phyloP scores from a whole-genome alignment of 1,139 yeast genomes.

The Eremothecium sinecaudum region DNA sequence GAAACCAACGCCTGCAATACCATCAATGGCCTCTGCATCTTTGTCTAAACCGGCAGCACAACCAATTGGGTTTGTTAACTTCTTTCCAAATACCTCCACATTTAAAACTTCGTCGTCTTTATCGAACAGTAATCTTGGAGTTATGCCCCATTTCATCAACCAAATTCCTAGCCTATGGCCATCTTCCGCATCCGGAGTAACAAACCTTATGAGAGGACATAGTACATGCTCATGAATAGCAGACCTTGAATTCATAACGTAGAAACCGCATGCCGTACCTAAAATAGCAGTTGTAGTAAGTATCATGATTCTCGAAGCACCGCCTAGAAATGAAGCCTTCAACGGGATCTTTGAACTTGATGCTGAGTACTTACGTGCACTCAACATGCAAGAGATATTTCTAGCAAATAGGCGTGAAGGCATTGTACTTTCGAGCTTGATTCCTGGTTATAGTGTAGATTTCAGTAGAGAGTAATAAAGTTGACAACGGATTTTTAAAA shows the following conservation, averaged over 20 bases:
- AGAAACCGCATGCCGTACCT: slow-evolving; percentile 36
- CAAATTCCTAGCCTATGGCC: slow-evolving; percentile 74
- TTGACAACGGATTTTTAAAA: too few species aligned
- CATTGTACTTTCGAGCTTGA: too few species aligned
- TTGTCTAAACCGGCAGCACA: slow-evolving; percentile 95
- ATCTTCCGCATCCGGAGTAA: slow-evolving; percentile 65
- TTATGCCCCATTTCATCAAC: slow-evolving; percentile 58
- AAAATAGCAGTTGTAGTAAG: slow-evolving; percentile 31
- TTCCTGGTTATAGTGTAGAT: too few species aligned
- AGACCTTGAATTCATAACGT: slow-evolving; percentile 67
- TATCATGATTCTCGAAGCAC: slow-evolving; percentile 16
- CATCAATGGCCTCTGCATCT: slow-evolving; percentile 87
- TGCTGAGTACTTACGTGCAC: too few species aligned
- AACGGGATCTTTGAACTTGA: too few species aligned
- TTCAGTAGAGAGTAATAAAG: too few species aligned
- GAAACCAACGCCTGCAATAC: slow-evolving; percentile 69
- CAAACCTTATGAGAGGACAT: slow-evolving; percentile 64
- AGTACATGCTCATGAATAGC: slow-evolving; percentile 70
- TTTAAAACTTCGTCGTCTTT: slow-evolving; percentile 45
- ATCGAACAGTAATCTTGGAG: slow-evolving; percentile 52
- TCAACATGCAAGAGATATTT: too few species aligned
- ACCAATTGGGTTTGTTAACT: slow-evolving; percentile 69
- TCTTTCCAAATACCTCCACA: slow-evolving; percentile 56
- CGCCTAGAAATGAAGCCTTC: slow-evolving; percentile 19
- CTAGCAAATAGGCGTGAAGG: too few species aligned